A percentile compares a stretch with the other conserved stretches of the same genome.
phyloP scores from a whole-genome alignment of 345 rosid genomes.

The Excoecaria cochinchinensis region DNA sequence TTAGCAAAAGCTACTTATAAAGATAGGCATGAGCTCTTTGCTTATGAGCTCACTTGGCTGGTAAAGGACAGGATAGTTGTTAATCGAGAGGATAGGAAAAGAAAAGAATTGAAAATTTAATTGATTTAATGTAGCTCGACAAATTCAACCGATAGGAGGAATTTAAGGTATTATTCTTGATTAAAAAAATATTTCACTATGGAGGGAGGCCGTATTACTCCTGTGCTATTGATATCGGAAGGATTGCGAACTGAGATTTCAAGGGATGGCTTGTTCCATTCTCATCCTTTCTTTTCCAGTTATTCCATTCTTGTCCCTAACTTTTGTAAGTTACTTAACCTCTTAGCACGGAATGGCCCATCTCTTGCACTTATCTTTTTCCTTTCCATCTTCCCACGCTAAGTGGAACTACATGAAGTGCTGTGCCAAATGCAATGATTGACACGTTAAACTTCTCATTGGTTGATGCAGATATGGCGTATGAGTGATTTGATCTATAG shows the following conservation, averaged over 20 bases:
- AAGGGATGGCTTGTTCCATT: background rate
- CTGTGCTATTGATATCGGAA: background rate
- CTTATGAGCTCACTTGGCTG: background rate
- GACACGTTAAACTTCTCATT: background rate
- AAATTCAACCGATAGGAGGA: background rate
- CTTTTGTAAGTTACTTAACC: background rate
- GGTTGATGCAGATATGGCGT: slow-evolving; percentile 73
- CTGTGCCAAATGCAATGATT: background rate
- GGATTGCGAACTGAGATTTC: background rate
- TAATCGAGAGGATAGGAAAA: background rate
- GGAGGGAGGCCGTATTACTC: background rate
- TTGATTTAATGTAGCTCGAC: no score
- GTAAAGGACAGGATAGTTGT: slow-evolving; percentile 1
- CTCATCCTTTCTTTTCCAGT: background rate
- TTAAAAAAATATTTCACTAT: background rate
- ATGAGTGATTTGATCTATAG: slow-evolving; percentile 84
- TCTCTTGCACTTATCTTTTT: no score
- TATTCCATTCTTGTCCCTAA: background rate
- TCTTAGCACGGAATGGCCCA: background rate
- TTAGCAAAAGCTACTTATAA: background rate
- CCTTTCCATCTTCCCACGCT: no score
- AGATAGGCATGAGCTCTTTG: background rate
- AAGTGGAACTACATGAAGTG: background rate
- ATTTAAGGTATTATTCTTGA: background rate
- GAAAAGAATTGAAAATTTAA: background rate